Base-by-base conservation (phyloP, 768 basidiomycete genomes). In the Auricularia heimuer region DNA sequence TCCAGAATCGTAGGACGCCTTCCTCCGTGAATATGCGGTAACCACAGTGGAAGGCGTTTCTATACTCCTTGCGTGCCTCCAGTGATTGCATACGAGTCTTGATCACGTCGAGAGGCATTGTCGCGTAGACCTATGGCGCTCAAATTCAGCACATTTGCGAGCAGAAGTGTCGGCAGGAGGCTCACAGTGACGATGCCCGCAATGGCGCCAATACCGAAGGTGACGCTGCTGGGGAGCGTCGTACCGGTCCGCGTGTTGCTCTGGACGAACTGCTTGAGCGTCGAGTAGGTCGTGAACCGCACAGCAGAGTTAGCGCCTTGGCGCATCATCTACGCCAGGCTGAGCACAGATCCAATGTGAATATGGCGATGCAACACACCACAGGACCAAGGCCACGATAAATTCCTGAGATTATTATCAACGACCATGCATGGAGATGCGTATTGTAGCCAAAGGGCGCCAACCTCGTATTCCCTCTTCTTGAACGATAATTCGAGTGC, bases 31-130 rank as follows among this genome's bases (percentile, higher is more conserved):
- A 86, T 72, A 98, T 94, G 58, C 95, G 83, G 71, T 97, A 96
- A 3, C 87, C 95, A 70, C 96, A 98, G 70, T 98, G 94, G 78
- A 98, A 90, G 2, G 94, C 88, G 71, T 99, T 98, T 44, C 87
- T 85, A 73, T 98, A 99, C 66, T 94, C 88, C 29, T 80, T 76
- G 10, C 84, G 80, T 0, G 96, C 97, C 64, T 84, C 83, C 10
- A 99, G 81, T 4, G 92, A 88, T 75, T 99, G 97, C 97, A 98
- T 99, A 33, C 96, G 85, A 11, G 97, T 98, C 77, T 98, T 99
- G 76, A 98, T 85, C 36, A 98, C 94, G 56, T 60, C 56, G 4
- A 60, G 24, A 14, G 56, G 56, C 56, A 60, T 60, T 18, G 56
- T 60, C 56, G 24, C 24, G 24, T 60, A 60, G 39, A 42, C 39